Base-by-base conservation (phyloP, 768 basidiomycete species). In the Saitozyma podzolica region DNA sequence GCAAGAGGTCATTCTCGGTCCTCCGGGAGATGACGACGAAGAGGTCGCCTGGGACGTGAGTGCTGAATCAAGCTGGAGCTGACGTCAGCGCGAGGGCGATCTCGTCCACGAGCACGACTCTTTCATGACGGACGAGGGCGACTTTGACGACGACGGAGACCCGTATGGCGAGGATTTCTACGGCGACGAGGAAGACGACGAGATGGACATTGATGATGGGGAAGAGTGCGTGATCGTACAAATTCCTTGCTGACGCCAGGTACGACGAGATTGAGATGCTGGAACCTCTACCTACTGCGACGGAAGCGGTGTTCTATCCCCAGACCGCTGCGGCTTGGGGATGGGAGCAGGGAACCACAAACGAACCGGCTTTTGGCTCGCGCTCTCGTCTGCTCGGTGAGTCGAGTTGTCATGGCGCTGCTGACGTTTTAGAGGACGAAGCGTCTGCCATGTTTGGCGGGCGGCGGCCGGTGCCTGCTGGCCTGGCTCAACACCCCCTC, bases 401-500 rank as follows among this genome's bases (percentile, higher is more conserved):
- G 29, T 29, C 2, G 2, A 5, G 29, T 29, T 29, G 29, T 29
- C 29, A 5, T 29, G 5, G 29, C 5, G 29, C 29, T 5, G 29
- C 29, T 29, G 29, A 29, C 29, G 29, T 16, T 16, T 56, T 56
- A 17, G 64, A 65, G 17, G 58, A 69, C 40, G 58, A 59, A n/a
- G 59, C 61, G 19, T 56, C 65, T 17, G 63, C 59, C 43, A 42
- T 69, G 56, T 73, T 59, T 17, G 64, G 65, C 19, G 19, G 40
- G 40, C 62, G 62, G 8, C 43, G 63, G 6, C 43, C 68, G 40
- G 58, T 43, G 20, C 29, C 60, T 9, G 45, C 42, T 1, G 43
- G 45, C 56, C 53, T 88, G 14, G 88, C 87, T 10, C 86, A 87
- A 0, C 93, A 95, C 73, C 92, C 92, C 6, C 82, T 95, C 8